Percentiles rank a stretch among this genome's conserved stretches.
These are phyloP conservation scores for Entomortierella chlamydospora DNA, from an alignment of 192 early-diverging fungal genomes.

Conservation along the genomic window DNA sequence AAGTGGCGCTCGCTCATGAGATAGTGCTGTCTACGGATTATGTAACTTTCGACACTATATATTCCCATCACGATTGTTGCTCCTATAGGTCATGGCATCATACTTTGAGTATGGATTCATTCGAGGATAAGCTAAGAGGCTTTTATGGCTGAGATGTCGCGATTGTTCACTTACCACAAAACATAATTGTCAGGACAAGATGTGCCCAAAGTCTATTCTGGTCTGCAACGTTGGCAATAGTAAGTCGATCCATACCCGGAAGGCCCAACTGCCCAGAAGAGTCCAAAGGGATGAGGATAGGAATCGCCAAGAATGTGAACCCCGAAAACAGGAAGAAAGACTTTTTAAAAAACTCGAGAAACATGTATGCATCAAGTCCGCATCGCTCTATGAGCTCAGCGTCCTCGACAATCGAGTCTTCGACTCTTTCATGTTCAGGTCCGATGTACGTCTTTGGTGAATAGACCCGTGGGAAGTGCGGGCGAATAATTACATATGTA, in stretches of 20 bases:
- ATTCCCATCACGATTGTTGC: no score
- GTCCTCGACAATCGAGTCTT: no score
- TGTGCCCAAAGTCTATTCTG: slow-evolving; percentile 77
- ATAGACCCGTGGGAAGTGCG: no score
- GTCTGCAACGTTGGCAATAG: slow-evolving; percentile 76
- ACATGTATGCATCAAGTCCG: no score
- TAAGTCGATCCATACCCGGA: slow-evolving; percentile 68
- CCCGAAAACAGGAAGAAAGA: slow-evolving; percentile 71
- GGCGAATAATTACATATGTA: no score
- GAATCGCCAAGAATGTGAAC: slow-evolving; percentile 63
- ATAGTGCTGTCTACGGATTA: slow-evolving; percentile 74
- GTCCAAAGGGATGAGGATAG: slow-evolving; percentile 80
- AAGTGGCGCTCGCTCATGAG: slow-evolving; percentile 63
- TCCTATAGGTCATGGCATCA: slow-evolving; percentile 53
- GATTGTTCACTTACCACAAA: slow-evolving; percentile 65
- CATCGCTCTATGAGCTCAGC: no score
- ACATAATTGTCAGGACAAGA: slow-evolving; percentile 63
- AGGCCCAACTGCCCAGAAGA: slow-evolving; percentile 57
- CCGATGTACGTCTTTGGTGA: no score
- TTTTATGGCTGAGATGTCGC: no score
- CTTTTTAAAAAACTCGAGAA: no score
- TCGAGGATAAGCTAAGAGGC: not conserved
- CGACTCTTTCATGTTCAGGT: no score
- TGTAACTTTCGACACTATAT: slow-evolving; percentile 72
- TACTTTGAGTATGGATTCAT: slow-evolving; percentile 21